phyloP scores from a whole-genome alignment of 1,284 basidiomycete genomes.

The Volvariella surrecta region DNA sequence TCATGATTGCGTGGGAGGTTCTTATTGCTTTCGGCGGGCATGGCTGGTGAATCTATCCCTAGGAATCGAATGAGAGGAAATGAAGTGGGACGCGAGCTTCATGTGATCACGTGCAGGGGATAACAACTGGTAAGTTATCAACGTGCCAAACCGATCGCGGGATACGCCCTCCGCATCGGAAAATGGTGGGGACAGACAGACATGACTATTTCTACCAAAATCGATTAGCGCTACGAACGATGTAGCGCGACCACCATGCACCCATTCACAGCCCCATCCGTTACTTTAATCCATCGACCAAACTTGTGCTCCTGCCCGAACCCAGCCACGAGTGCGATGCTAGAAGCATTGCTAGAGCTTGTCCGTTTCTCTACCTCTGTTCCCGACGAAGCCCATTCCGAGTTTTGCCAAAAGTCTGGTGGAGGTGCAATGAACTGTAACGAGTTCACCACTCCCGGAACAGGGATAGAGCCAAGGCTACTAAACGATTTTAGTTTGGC shows the following conservation, averaged over 20 bases:
- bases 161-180: too few relatives aligned
- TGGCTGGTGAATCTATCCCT: too few relatives aligned
- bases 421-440: conserved; percentile 72
- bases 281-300: conserved; percentile 81
- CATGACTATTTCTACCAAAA: too few relatives aligned
- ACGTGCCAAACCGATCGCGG: too few relatives aligned
- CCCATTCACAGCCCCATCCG: conserved; percentile 65
- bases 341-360: conserved; percentile 8
- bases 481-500: conserved; percentile 69
- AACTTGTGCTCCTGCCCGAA: conserved; percentile 84
- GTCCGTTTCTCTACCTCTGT: conserved; percentile 1
- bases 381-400: conserved; percentile 27
- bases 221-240: too few relatives aligned
- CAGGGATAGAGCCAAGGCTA: conserved; percentile 53
- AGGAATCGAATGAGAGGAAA: too few relatives aligned
- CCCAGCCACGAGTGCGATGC: conserved; percentile 66
- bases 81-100: too few relatives aligned
- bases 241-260: conserved; percentile 52
- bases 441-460: conserved; percentile 82
- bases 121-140: too few relatives aligned
- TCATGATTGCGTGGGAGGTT: too few relatives aligned
- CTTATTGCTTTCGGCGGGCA: too few relatives aligned
- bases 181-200: too few relatives aligned
- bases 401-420: conserved; percentile 34
- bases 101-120: too few relatives aligned